Evolutionary conservation across 2,329 filamentous ascomycete genomes (phyloP), one percentile per base, ranked within the genome.

Genomic region (Fusarium sp.): DNA sequence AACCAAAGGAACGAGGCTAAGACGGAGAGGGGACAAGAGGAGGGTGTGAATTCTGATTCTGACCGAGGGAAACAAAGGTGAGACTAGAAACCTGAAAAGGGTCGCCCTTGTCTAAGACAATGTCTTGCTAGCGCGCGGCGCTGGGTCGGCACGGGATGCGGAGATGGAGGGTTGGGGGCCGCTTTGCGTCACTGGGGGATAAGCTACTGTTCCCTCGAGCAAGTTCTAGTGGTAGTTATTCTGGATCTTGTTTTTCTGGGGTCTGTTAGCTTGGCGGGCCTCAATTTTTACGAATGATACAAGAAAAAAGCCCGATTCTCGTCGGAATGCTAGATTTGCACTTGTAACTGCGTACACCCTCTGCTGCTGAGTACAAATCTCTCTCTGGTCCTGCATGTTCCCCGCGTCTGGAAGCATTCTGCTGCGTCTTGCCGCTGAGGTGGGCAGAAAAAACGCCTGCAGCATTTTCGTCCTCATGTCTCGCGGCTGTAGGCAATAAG

Each of bases 41-140:
- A 23, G 18, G 18, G 18, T 23, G 18, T 23, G 18, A 23, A 23
- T 23, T 23, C 18, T 23, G 18, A 23, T 23, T 23, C 18, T 23
- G 18, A 23, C 18, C 18, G 4, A 23, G 18, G 18, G 18, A 23
- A 23, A 10, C 27, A n/a, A 47, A 10, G 30, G 44, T 30, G 44
- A 47, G 30, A 47, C 44, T 47, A 47, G 44, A n/a, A 11, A 16
- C 7, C 18, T 7, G 28, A 48, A 53, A 60, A 60, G 55, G 66
- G 59, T 60, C 18, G 68, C 59, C 50, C 18, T 58, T 70, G 71
- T 72, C 71, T 72, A 43, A 70, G 71, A 73, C 71, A 73, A 47
- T 72, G 69, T 70, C 69, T 71, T 58, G 65, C 55, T 55, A 51
- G 58, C 65, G 65, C 62, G 69, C 68, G 68, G 69, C 69, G 69